Evolutionary conservation across 2,329 filamentous ascomycete species (phyloP).

Genomic region (Pseudogymnoascus sp.): DNA sequence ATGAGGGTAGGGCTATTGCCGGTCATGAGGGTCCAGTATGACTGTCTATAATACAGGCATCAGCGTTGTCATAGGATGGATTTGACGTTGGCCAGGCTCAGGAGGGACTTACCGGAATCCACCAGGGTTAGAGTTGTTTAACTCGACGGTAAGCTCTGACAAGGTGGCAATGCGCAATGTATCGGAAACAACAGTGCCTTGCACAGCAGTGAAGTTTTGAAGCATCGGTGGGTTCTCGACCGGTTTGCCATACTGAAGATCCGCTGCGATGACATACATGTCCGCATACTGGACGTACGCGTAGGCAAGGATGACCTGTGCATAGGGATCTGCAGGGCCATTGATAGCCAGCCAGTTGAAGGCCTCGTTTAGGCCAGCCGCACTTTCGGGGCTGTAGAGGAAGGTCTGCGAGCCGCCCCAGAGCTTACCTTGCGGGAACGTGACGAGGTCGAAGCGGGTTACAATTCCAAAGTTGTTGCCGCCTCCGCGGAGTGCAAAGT

Average conservation of each 20-base stretch:
- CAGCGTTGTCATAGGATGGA: not conserved
- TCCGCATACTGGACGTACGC: constrained; percentile 6
- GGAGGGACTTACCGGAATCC: constrained; percentile 13
- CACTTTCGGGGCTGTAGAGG: not conserved
- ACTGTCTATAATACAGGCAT: constrained; percentile 10
- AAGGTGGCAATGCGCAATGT: constrained; percentile 18
- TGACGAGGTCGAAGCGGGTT: constrained; percentile 39
- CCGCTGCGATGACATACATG: constrained; percentile 10
- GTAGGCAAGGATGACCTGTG: constrained; percentile 23
- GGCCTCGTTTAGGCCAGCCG: not conserved
- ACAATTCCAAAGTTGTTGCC: constrained; percentile 49
- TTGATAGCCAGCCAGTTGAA: not conserved
- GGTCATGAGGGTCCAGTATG: constrained; percentile 13
- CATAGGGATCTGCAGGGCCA: constrained; percentile 20
- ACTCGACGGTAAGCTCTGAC: constrained; percentile 17
- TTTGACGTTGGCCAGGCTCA: not conserved
- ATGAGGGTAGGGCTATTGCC: constrained; percentile 13
- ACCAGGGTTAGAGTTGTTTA: constrained; percentile 19
- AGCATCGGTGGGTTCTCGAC: constrained; percentile 17
- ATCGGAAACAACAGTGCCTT: constrained; percentile 14
- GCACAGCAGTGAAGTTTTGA: constrained; percentile 15
- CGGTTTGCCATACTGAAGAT: constrained; percentile 11
- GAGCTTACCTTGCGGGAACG: constrained; percentile 19
- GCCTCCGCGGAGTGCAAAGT: constrained; percentile 47
- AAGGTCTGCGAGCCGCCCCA: constrained; percentile 14